phyloP scores from a whole-genome alignment of 805 yeast species.

The Ogataea nitratoaversa region DNA sequence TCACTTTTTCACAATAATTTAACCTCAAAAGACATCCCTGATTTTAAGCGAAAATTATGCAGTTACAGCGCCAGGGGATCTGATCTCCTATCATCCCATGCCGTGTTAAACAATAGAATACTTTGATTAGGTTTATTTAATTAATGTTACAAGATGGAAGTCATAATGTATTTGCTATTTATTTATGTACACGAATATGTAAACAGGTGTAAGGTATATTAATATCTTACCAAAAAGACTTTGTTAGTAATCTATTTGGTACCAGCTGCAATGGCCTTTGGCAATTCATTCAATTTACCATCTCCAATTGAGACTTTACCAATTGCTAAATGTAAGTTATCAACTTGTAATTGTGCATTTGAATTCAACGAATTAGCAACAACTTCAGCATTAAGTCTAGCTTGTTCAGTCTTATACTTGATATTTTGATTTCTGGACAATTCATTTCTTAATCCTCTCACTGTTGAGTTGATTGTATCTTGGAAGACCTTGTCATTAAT shows the following conservation, averaged over 20 bases:
- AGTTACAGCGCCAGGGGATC: no score
- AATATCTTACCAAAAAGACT: neutral
- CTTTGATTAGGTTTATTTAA: no score
- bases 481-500: slow-evolving; percentile 18
- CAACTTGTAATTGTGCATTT: slow-evolving; percentile 30
- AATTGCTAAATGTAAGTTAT: slow-evolving; percentile 17
- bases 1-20: no score
- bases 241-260: no score
- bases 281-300: slow-evolving; percentile 18
- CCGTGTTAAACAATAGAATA: no score
- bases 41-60: no score
- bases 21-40: no score
- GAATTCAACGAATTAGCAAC: slow-evolving; percentile 28
- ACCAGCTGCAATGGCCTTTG: no score
- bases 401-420: slow-evolving; percentile 22
- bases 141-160: no score
- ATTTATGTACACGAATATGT: no score
- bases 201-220: neutral
- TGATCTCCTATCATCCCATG: no score
- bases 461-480: slow-evolving; percentile 22
- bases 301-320: slow-evolving; percentile 19
- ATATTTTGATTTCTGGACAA: slow-evolving; percentile 15
- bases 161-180: no score
- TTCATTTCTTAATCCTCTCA: slow-evolving; percentile 26
- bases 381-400: slow-evolving; percentile 27